Percentiles rank a stretch among this genome's conserved stretches.
phyloP scores from a whole-genome alignment of 305 asterid genomes.

The Fraxinus sp. region DNA sequence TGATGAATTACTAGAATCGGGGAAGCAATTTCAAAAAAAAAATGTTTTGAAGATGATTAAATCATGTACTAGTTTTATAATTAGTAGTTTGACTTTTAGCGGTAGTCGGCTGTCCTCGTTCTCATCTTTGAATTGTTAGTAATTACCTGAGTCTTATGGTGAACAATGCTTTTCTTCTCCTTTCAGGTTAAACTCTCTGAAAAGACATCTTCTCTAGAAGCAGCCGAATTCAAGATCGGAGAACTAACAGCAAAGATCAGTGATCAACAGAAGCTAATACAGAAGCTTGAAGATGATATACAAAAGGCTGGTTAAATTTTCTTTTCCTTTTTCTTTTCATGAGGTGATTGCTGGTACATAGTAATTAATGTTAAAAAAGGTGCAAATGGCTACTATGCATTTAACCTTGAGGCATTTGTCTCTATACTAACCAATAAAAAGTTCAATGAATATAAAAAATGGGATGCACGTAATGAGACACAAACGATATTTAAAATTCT shows the following conservation, averaged over 20 bases:
- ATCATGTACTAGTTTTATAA: constrained; percentile 3
- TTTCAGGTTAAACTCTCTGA: constrained; percentile 83
- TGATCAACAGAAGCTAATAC: constrained; percentile 89
- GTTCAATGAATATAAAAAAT: not conserved
- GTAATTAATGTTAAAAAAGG: not conserved
- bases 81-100: not conserved
- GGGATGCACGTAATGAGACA: not conserved
- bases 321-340: constrained; percentile 17
- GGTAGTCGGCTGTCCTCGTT: too few relatives aligned
- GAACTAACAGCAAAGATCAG: constrained; percentile 64
- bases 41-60: constrained; percentile 11
- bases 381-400: not conserved
- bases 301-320: constrained; percentile 52
- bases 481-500: not conserved
- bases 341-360: constrained; percentile 3
- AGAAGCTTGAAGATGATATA: constrained; percentile 97
- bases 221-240: constrained; percentile 64
- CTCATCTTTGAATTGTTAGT: not conserved
- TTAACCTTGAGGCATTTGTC: not conserved
- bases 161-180: constrained; percentile 25
- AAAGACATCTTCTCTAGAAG: constrained; percentile 74
- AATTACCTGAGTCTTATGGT: constrained; percentile 2
- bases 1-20: constrained; percentile 6
- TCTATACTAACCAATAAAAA: not conserved
- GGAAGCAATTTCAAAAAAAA: constrained; percentile 14